Evolutionary conservation across 2,329 filamentous ascomycete species (phyloP).

Genomic region (Calycina marina): DNA sequence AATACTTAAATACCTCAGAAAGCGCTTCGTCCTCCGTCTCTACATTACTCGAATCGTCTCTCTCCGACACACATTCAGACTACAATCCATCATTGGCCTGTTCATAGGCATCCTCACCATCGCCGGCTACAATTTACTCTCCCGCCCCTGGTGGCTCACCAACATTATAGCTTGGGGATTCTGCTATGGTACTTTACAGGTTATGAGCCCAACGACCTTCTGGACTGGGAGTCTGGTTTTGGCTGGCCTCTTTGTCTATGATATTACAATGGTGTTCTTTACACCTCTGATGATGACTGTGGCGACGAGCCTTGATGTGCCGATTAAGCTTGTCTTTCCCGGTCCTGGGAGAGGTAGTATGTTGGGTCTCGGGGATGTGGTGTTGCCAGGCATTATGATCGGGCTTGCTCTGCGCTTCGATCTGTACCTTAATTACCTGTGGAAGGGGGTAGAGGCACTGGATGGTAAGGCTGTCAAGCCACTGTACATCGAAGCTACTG

Average conservation of each 20-base stretch:
- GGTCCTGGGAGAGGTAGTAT: slow-evolving; percentile 57
- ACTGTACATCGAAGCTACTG: slow-evolving; percentile 38
- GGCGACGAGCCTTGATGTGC: slow-evolving; percentile 77
- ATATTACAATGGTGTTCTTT: slow-evolving; percentile 86
- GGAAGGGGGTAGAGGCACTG: slow-evolving; percentile 31
- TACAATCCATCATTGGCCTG: slow-evolving; percentile 19
- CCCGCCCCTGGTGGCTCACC: slow-evolving; percentile 37
- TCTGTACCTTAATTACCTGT: slow-evolving; percentile 67
- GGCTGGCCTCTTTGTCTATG: slow-evolving; percentile 75
- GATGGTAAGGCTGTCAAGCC: slow-evolving; percentile 17
- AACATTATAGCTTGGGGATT: slow-evolving; percentile 81
- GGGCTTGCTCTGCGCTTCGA: slow-evolving; percentile 84
- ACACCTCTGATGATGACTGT: slow-evolving; percentile 79
- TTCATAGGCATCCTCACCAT: slow-evolving; percentile 16
- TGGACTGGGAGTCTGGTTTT: slow-evolving; percentile 67
- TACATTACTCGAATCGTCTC: slow-evolving; percentile 16
- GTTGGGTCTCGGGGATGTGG: slow-evolving; percentile 87
- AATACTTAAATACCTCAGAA: slow-evolving; percentile 33
- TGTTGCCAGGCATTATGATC: slow-evolving; percentile 83
- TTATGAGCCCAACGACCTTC: slow-evolving; percentile 84
- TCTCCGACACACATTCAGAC: slow-evolving; percentile 10
- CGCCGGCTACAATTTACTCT: slow-evolving; percentile 16
- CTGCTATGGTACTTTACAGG: slow-evolving; percentile 66
- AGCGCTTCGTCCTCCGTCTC: slow-evolving; percentile 32
- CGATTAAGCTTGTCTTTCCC: slow-evolving; percentile 76